phyloP scores from a whole-genome alignment of 1,284 basidiomycete species.

The Pseudozyma sp. region DNA sequence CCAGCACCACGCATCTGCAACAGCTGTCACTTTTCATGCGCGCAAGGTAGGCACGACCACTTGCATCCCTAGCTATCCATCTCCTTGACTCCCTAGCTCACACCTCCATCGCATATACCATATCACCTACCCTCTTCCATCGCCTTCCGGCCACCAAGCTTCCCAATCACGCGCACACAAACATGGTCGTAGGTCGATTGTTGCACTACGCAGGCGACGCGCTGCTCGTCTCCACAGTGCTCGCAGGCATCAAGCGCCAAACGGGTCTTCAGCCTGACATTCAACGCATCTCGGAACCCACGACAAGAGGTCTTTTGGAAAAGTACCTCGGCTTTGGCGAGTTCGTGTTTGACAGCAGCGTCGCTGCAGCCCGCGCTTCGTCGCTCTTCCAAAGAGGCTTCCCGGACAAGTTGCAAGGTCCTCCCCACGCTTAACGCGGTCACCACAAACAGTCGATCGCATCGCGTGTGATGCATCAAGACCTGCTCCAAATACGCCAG shows the following conservation, averaged over 20 bases:
- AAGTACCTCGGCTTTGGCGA: slow-evolving; percentile 88
- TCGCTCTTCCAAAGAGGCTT: slow-evolving; percentile 49
- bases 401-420: slow-evolving; percentile 20
- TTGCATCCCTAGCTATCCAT: too few species aligned
- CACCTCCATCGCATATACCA: too few species aligned
- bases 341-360: slow-evolving; percentile 77
- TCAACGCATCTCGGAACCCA: slow-evolving; percentile 73
- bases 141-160: too few species aligned
- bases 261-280: slow-evolving; percentile 57
- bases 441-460: background rate
- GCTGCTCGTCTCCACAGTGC: slow-evolving; percentile 84
- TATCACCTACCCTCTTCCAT: too few species aligned
- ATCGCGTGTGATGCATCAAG: too few species aligned
- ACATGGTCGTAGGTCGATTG: slow-evolving; percentile 75
- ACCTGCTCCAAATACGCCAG: too few species aligned
- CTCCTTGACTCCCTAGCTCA: too few species aligned
- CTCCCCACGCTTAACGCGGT: slow-evolving; percentile 3
- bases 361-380: slow-evolving; percentile 57
- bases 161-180: slow-evolving; percentile 1
- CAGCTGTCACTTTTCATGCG: slow-evolving; percentile 10
- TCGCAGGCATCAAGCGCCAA: slow-evolving; percentile 90
- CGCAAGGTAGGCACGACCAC: background rate
- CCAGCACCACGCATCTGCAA: slow-evolving; percentile 3
- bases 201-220: slow-evolving; percentile 87
- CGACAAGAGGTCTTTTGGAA: slow-evolving; percentile 79